These are phyloP conservation scores for Syncephalis plumigaleata DNA, from an alignment of 371 early-diverging fungal species.

Conservation along the genomic window DNA sequence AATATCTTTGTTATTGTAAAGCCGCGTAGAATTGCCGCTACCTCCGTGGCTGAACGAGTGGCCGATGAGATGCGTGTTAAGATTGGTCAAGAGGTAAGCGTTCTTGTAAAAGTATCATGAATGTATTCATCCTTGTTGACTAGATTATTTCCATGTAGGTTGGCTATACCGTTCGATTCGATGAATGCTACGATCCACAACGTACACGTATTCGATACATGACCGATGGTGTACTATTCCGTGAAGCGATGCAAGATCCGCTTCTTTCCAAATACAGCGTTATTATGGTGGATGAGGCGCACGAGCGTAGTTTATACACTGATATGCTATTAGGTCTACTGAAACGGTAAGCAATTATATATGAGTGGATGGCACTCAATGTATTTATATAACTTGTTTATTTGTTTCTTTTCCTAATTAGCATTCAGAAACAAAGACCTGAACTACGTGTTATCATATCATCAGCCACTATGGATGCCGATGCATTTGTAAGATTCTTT, in stretches of 20 bases:
- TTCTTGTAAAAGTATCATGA: too few species aligned
- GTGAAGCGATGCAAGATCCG: constrained; percentile 57
- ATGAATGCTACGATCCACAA: constrained; percentile 23
- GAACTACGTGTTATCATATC: constrained; percentile 51
- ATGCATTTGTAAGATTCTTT: constrained; percentile 43
- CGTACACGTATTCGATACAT: constrained; percentile 68
- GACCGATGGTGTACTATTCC: constrained; percentile 83
- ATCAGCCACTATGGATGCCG: constrained; percentile 61
- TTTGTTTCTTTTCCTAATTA: too few species aligned
- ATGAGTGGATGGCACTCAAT: too few species aligned
- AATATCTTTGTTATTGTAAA: constrained; percentile 37
- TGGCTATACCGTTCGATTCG: constrained; percentile 58
- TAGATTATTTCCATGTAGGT: constrained; percentile 9
- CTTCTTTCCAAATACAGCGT: constrained; percentile 59
- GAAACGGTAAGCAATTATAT: constrained; percentile 24
- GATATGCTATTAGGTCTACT: constrained; percentile 73
- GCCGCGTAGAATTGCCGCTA: constrained; percentile 95
- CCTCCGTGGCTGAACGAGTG: constrained; percentile 90
- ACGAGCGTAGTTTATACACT: constrained; percentile 76
- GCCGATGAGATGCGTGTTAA: constrained; percentile 74
- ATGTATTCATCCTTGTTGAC: neutral
- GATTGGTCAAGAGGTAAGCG: constrained; percentile 66
- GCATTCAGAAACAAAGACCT: constrained; percentile 37
- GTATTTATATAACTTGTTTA: neutral
- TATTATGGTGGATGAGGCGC: constrained; percentile 88